phyloP scores from a whole-genome alignment of 176 grass and related monocot genomes.

The Carex scoparia region DNA sequence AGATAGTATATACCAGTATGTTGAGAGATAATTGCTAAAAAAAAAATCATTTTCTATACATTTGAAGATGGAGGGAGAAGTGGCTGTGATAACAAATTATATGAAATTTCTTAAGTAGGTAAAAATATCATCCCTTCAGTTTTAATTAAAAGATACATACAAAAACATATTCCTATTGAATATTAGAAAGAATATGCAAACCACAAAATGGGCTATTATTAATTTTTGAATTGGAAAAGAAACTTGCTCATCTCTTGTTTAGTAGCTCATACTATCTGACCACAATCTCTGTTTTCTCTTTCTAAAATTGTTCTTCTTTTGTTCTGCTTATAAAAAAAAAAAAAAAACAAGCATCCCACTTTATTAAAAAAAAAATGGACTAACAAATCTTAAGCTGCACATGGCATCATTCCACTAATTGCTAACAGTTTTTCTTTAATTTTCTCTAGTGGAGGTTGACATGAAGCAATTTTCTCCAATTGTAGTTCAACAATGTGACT shows the following conservation, averaged over 20 bases:
- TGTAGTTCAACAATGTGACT: conserved; percentile 5
- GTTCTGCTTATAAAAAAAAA: no score
- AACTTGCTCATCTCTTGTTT: neutral
- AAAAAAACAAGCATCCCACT: neutral
- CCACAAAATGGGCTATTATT: neutral
- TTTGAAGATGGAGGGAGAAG: neutral
- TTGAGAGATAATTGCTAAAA: neutral
- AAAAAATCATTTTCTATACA: neutral
- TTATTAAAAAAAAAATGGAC: no score
- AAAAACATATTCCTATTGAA: neutral
- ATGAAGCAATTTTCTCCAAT: neutral
- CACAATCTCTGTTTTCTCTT: neutral
- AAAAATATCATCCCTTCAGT: neutral
- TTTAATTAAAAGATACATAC: neutral
- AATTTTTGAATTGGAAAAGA: neutral
- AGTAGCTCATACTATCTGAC: neutral
- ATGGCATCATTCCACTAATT: neutral
- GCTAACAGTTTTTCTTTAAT: neutral
- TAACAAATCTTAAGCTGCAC: neutral
- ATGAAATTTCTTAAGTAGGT: neutral
- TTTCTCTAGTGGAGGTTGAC: neutral
- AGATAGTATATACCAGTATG: neutral
- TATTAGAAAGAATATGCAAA: neutral
- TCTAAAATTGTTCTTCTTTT: neutral
- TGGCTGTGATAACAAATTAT: neutral